phyloP scores from a whole-genome alignment of 768 basidiomycete species.

The Russula olivacea region DNA sequence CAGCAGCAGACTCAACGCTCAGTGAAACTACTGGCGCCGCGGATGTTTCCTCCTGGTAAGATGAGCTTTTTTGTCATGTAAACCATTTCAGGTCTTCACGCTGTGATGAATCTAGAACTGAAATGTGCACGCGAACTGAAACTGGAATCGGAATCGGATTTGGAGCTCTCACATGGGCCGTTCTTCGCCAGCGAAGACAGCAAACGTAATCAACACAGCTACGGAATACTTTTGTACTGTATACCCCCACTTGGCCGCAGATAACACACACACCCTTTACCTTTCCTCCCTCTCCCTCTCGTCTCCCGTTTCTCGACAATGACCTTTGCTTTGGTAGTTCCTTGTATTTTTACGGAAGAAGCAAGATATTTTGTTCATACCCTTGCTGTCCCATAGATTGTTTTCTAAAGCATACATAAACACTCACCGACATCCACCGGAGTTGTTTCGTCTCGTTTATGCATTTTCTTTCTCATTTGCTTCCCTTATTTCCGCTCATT shows the following conservation, averaged over 20 bases:
- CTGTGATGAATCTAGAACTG: not conserved
- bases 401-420: not conserved
- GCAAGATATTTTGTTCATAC: not conserved
- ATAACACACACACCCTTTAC: not conserved
- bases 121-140: not conserved
- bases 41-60: constrained; percentile 1
- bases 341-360: constrained; percentile 10
- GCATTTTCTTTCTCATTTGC: not conserved
- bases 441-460: not conserved
- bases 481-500: not conserved
- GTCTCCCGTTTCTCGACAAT: not conserved
- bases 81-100: not conserved
- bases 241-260: not conserved
- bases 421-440: not conserved
- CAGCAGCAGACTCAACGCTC: not conserved
- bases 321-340: not conserved
- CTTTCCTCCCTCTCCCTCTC: not conserved
- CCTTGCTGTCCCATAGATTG: not conserved
- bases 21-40: not conserved
- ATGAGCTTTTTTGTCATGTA: not conserved
- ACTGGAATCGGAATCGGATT: not conserved
- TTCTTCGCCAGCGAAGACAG: not conserved
- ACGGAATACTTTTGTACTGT: not conserved
- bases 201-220: not conserved
- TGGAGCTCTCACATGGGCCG: not conserved